A percentile compares a stretch with the other conserved stretches of the same genome.
Evolutionary conservation across 108 stramenopile species (phyloP).

Genomic region (Nannochloropsis gaditana): DNA sequence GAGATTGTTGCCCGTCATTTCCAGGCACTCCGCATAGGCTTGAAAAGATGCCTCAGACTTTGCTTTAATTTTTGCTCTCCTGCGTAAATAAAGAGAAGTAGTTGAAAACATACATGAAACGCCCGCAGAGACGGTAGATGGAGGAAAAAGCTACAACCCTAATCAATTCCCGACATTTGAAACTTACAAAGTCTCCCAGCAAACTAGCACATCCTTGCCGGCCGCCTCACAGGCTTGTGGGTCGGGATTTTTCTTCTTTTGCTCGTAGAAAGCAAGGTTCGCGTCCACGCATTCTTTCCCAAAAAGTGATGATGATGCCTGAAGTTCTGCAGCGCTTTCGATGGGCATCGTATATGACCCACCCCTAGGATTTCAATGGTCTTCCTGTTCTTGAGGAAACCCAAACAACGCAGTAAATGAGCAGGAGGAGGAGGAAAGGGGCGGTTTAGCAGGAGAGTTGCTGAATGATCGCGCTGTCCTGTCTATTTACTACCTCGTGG

Average conservation of each 20-base stretch:
- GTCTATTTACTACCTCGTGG: no score
- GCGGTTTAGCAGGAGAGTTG: not conserved
- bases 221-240: not conserved
- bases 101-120: not conserved
- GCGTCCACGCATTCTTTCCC: not conserved
- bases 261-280: slow-evolving; percentile 8
- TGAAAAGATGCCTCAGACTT: not conserved
- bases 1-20: not conserved
- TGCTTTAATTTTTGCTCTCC: slow-evolving; percentile 17
- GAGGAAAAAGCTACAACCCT: not conserved
- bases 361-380: no score
- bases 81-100: not conserved
- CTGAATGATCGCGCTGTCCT: not conserved
- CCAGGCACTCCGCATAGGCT: not conserved
- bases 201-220: not conserved
- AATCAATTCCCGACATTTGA: not conserved
- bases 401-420: not conserved
- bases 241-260: slow-evolving; percentile 13
- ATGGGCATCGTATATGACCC: not conserved
- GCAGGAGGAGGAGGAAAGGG: not conserved
- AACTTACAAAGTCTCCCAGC: slow-evolving; percentile 4
- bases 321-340: not conserved
- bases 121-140: not conserved
- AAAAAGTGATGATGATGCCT: not conserved
- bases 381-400: no score